A percentile compares a stretch with the other conserved stretches of the same genome.
phyloP scores from a whole-genome alignment of 306 rosid species.

The Arachis hypogaea region DNA sequence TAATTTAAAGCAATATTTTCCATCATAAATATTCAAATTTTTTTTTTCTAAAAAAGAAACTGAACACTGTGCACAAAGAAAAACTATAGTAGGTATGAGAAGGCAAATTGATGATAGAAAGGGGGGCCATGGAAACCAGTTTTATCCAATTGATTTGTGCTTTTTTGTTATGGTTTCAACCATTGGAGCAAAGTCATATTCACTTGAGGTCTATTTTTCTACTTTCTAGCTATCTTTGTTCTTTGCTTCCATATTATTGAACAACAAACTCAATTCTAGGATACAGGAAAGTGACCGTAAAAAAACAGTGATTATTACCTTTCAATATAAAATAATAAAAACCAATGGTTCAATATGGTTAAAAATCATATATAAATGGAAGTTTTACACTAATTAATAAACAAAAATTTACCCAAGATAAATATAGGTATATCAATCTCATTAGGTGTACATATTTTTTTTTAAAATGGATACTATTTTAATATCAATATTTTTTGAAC shows the following conservation, averaged over 20 bases:
- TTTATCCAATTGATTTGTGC: slow-evolving; percentile 8
- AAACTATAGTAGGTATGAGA: background rate
- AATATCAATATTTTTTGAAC: too few species aligned
- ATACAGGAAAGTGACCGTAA: slow-evolving; percentile 34
- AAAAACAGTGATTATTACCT: slow-evolving; percentile 30
- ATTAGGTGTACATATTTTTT: too few species aligned
- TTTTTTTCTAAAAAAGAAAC: background rate
- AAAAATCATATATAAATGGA: too few species aligned
- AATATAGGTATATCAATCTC: too few species aligned
- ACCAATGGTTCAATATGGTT: background rate
- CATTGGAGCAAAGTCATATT: background rate
- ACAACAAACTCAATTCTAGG: slow-evolving; percentile 8
- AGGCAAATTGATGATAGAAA: slow-evolving; percentile 40
- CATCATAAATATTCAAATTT: background rate
- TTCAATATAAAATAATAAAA: slow-evolving; percentile 35
- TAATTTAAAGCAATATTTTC: too few species aligned
- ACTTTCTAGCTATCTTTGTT: slow-evolving; percentile 10
- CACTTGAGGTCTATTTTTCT: slow-evolving; percentile 1
- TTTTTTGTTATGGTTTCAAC: background rate
- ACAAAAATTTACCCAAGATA: too few species aligned
- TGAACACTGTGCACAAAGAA: background rate
- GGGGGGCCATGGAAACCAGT: slow-evolving; percentile 34
- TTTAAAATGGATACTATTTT: too few species aligned
- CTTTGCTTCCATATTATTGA: background rate
- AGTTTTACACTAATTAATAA: too few species aligned